Conservation (phyloP, 345 rosid genomes). For the Sapria himalayana region DNA sequence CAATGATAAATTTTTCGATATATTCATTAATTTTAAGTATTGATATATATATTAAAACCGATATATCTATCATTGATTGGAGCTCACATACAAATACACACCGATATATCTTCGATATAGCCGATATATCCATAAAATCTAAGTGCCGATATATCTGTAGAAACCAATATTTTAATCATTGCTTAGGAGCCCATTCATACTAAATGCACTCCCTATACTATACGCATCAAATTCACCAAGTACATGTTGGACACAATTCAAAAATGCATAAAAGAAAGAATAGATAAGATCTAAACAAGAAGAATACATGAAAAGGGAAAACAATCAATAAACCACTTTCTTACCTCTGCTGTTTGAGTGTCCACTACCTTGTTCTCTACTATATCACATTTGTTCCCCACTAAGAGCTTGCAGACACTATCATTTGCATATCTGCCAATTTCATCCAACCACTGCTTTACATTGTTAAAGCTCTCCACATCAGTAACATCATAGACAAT, state of each 20-base stretch:
- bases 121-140: too few species aligned
- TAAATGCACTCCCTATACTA: neutral
- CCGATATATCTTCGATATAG: too few species aligned
- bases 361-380: conserved; percentile 64
- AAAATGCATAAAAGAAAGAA: neutral
- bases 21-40: too few species aligned
- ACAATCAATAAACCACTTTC: neutral
- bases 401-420: conserved; percentile 74
- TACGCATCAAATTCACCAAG: neutral
- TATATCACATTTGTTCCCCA: conserved; percentile 71
- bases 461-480: conserved; percentile 80
- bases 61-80: too few species aligned
- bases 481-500: conserved; percentile 71
- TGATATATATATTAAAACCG: too few species aligned
- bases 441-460: conserved; percentile 77
- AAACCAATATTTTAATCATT: neutral
- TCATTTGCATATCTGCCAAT: conserved; percentile 77
- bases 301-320: neutral
- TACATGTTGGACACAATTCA: neutral
- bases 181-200: neutral
- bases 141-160: too few species aligned
- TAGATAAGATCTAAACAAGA: neutral
- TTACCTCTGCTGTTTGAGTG: conserved; percentile 72
- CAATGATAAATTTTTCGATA: too few species aligned
- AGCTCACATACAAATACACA: too few species aligned